Percentiles rank a stretch among this genome's conserved stretches.
Evolutionary conservation across 768 basidiomycete genomes (phyloP).

Genomic region (Psilocybe tampanensis): DNA sequence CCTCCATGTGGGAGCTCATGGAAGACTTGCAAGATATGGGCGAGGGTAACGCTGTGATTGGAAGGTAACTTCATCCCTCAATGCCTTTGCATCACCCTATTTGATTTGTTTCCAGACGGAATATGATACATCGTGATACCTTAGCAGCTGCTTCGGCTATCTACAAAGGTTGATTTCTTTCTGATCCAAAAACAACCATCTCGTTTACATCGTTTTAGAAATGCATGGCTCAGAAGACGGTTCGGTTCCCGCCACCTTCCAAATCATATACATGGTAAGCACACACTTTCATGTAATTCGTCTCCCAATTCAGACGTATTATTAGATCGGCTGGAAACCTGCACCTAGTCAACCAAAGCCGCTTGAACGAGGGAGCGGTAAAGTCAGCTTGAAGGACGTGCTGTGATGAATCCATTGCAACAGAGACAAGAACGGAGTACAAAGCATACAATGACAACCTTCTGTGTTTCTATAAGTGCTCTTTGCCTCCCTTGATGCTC

Average conservation of each 20-base stretch:
- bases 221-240: constrained; percentile 86
- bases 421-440: background rate
- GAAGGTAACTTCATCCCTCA: constrained; percentile 48
- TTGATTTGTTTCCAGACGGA: constrained; percentile 45
- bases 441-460: background rate
- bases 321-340: constrained; percentile 51
- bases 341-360: constrained; percentile 45
- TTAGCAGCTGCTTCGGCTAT: constrained; percentile 90
- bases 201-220: constrained; percentile 44
- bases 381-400: constrained; percentile 45
- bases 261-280: constrained; percentile 90
- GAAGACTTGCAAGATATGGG: constrained; percentile 97
- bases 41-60: constrained; percentile 89
- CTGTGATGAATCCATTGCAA: constrained; percentile 25
- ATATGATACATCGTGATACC: constrained; percentile 80
- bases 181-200: background rate
- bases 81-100: background rate
- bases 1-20: constrained; percentile 94
- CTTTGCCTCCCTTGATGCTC: background rate
- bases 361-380: constrained; percentile 46
- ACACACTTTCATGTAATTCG: background rate
- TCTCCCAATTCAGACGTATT: constrained; percentile 1
- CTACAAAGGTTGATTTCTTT: constrained; percentile 69
- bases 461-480: constrained; percentile 2
- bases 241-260: constrained; percentile 91